Conservation (phyloP, 495 filamentous ascomycete genomes). For the Poronia punctata region DNA sequence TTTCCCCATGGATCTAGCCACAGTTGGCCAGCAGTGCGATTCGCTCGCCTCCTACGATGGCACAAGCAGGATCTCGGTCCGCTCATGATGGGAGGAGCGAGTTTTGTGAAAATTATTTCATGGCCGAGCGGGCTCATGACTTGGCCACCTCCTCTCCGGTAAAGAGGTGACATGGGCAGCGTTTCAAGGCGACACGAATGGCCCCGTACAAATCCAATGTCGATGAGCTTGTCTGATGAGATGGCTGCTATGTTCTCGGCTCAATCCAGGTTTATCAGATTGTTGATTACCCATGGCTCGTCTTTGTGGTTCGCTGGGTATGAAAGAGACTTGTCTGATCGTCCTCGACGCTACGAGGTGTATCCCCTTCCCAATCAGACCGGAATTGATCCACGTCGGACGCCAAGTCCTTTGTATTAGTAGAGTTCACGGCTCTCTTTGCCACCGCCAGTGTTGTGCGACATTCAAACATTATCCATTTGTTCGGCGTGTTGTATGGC, state of each 20-base stretch:
- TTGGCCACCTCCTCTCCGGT: neutral
- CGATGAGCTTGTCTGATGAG: neutral
- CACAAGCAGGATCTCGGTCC: neutral
- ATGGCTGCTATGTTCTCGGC: neutral
- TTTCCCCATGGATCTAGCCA: neutral
- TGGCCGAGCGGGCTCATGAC: neutral
- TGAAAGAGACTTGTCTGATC: neutral
- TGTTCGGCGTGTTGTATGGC: slow-evolving; percentile 9
- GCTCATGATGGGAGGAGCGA: neutral
- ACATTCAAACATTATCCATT: slow-evolving; percentile 10
- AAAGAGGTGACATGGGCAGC: neutral
- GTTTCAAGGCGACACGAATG: neutral
- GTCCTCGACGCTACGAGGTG: slow-evolving; percentile 1
- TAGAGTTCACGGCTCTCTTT: neutral
- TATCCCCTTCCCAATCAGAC: slow-evolving; percentile 2
- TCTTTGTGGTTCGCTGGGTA: slow-evolving; percentile 4
- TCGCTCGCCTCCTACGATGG: neutral
- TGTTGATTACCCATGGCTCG: neutral
- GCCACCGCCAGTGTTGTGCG: slow-evolving; percentile 14
- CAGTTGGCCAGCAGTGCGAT: neutral
- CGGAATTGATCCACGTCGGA: slow-evolving; percentile 1
- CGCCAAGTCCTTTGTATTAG: slow-evolving; percentile 10
- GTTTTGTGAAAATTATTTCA: neutral
- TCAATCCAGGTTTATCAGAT: neutral
- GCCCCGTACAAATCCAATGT: neutral